Conservation (phyloP, 1,284 basidiomycete species). For the Tilletiaria anomala region DNA sequence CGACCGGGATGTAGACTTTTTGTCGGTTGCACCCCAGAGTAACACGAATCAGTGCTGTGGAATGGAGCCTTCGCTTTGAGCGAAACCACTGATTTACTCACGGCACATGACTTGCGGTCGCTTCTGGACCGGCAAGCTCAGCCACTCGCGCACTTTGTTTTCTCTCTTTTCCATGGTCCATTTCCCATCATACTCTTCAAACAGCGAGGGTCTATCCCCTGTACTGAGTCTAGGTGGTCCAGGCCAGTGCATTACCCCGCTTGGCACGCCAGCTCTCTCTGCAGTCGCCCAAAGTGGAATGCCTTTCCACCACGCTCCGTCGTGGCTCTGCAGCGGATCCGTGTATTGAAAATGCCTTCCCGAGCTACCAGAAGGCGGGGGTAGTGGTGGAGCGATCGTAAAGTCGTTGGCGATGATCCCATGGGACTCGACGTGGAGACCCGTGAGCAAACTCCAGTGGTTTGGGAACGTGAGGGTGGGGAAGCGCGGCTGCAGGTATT, state of each 20-base stretch:
- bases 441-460: constrained; percentile 43
- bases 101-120: too few relatives aligned
- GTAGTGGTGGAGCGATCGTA: constrained; percentile 38
- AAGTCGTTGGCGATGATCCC: constrained; percentile 87
- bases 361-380: background rate
- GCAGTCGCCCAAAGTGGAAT: constrained; percentile 18
- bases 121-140: too few relatives aligned
- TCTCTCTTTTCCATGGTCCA: too few relatives aligned
- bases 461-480: constrained; percentile 71
- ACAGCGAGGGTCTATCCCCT: constrained; percentile 7
- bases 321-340: constrained; percentile 12
- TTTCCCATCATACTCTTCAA: constrained; percentile 24
- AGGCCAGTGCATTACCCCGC: constrained; percentile 23
- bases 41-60: too few relatives aligned
- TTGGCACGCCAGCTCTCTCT: constrained; percentile 7
- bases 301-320: constrained; percentile 15
- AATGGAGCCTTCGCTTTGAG: too few relatives aligned
- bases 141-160: constrained; percentile 10
- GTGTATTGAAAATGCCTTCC: constrained; percentile 18
- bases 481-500: constrained; percentile 60
- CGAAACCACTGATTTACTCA: too few relatives aligned
- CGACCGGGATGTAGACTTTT: constrained; percentile 51
- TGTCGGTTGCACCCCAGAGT: too few relatives aligned
- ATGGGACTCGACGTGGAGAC: constrained; percentile 42
- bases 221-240: constrained; percentile 15